Evolutionary conservation across 768 basidiomycete species (phyloP), one percentile per base, ranked within the genome.

Genomic region (Suillus lakei): DNA sequence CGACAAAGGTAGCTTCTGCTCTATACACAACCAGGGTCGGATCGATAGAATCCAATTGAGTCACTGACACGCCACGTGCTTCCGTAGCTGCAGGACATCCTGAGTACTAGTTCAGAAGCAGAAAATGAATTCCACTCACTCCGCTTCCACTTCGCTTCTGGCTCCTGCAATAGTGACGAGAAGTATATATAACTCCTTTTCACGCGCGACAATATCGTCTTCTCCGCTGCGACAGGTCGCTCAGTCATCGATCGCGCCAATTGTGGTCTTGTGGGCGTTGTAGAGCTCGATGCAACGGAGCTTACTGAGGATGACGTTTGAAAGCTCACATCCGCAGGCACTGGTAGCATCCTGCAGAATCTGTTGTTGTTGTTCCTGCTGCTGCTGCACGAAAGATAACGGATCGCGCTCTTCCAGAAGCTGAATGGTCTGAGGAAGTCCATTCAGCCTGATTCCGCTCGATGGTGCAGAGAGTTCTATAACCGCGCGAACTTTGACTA

Each of bases 111-210:
- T 13, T 23, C 21, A 36, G 53, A 55, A 41, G 39, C 58, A 67
- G 60, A 67, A 61, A 64, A 46, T 69, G n/a, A 65, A 66, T 34
- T 8, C 8, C 26, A 80, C 90, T 71, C 76, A 94, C 92, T 93
- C 72, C 90, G 84, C 73, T 89, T 89, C 97, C 97, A 99, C 77
- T 99, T 99, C 4, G 95, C 95, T 76, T 98, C 96, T 0, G 98
- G 98, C 72, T 99, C 97, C 77, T 99, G 98, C 58, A 99, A 78
- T 56, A 99, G 81, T 0, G 96, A 98, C 1, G 96, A 96, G 76
- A 99, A 99, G 77, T 99, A 98, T 61, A 99, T 98, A 72, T 99
- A 99, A 75, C 93, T 97, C 66, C 98, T 84, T 72, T 90, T 87
- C 26, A 98, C 93, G 68, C 95, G 84, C 6, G 93, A 89, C 18